Percentiles rank a stretch among this genome's conserved stretches.
Evolutionary conservation across 352 stramenopile species (phyloP).

Genomic region (Pythium apleroticum): DNA sequence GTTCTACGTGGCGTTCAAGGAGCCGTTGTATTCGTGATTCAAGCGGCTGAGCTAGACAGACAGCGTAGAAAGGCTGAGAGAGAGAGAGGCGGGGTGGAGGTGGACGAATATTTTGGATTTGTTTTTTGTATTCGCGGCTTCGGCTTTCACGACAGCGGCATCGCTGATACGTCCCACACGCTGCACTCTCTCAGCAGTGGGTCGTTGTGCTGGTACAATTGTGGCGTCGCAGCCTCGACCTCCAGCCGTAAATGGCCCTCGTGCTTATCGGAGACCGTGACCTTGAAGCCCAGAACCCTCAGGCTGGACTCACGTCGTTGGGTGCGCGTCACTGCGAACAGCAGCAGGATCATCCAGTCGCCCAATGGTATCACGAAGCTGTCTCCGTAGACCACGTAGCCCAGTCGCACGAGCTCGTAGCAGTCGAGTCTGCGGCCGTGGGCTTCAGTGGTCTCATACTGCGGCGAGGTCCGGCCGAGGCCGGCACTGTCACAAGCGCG

Average conservation of each 20-base stretch:
- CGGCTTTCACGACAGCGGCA: no score
- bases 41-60: no score
- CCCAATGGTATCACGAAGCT: constrained; percentile 1
- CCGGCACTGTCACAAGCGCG: constrained; percentile 1
- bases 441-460: background rate
- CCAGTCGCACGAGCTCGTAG: constrained; percentile 15
- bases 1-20: constrained; percentile 26
- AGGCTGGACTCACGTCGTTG: background rate
- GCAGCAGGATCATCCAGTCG: constrained; percentile 18
- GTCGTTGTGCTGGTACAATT: no score
- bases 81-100: background rate
- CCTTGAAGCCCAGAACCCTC: background rate
- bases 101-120: constrained; percentile 1
- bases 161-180: no score
- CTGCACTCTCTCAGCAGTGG: no score
- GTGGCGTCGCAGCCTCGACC: no score
- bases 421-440: background rate
- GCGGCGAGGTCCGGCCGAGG: background rate
- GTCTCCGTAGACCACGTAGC: constrained; percentile 5
- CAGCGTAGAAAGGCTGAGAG: no score
- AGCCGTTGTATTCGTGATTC: constrained; percentile 18
- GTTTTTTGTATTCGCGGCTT: background rate
- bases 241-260: no score
- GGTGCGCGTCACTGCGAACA: background rate
- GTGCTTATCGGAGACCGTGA: no score